Conservation (phyloP, 768 basidiomycete species). For the Pisolithus microcarpus region DNA sequence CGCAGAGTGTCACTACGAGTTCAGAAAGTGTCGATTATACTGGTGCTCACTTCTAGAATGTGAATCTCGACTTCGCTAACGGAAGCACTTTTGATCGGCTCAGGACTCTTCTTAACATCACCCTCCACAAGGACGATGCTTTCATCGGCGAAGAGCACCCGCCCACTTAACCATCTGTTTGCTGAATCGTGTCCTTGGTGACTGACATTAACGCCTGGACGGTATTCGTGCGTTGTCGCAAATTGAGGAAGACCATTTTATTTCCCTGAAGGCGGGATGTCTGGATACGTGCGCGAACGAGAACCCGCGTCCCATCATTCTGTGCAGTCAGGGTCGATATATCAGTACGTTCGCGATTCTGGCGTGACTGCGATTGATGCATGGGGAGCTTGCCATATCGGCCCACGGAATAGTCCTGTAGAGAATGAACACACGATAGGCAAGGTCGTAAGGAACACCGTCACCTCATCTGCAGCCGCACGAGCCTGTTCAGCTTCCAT, state of each 20-base stretch:
- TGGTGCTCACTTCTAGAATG: conserved; percentile 58
- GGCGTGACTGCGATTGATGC: conserved; percentile 83
- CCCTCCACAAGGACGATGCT: conserved; percentile 91
- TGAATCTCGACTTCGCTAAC: conserved; percentile 85
- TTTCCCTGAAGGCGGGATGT: conserved; percentile 87
- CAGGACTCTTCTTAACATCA: conserved; percentile 65
- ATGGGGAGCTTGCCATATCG: conserved; percentile 86
- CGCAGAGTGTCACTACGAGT: neutral
- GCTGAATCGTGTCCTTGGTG: conserved; percentile 68
- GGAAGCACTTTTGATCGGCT: conserved; percentile 86
- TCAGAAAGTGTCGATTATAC: neutral
- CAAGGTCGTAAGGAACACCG: conserved; percentile 24
- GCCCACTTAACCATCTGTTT: conserved; percentile 98
- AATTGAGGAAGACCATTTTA: conserved; percentile 91
- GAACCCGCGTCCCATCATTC: conserved; percentile 65
- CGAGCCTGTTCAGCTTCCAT: conserved; percentile 69
- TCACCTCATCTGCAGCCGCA: conserved; percentile 52
- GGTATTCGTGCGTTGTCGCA: conserved; percentile 81
- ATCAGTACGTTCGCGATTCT: conserved; percentile 50
- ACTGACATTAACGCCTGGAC: conserved; percentile 81
- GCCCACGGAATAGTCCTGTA: conserved; percentile 65
- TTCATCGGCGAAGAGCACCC: conserved; percentile 67
- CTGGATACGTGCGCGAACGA: conserved; percentile 86
- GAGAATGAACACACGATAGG: conserved; percentile 12
- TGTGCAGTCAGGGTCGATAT: conserved; percentile 56